Conservation (phyloP, 164 flowering plant species). For the Akebia trifoliata region DNA sequence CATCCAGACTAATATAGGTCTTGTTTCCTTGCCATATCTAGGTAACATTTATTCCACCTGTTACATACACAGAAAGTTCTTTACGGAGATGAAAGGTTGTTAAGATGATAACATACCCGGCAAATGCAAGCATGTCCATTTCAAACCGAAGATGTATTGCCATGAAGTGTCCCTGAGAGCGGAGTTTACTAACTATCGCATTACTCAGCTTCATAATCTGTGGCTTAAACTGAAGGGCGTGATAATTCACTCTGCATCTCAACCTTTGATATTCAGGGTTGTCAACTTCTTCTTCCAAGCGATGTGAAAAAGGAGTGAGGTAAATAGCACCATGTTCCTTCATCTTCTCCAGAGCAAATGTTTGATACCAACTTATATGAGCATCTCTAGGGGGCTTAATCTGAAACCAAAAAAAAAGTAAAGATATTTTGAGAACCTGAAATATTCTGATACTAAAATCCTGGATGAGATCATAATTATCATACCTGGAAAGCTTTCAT, state of each 20-base stretch:
- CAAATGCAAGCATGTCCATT: constrained; percentile 99
- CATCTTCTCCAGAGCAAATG: constrained; percentile 77
- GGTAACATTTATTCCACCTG: too few relatives aligned
- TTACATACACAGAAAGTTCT: not conserved
- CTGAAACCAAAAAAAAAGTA: constrained; percentile 29
- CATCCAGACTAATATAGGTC: too few relatives aligned
- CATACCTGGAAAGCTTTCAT: constrained; percentile 80
- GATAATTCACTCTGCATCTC: constrained; percentile 96
- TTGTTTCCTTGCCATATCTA: too few relatives aligned
- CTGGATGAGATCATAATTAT: constrained; percentile 3
- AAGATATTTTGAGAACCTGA: too few relatives aligned
- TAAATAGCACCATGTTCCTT: constrained; percentile 92
- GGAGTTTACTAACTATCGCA: constrained; percentile 71
- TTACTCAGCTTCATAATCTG: constrained; percentile 78
- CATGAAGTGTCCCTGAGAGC: constrained; percentile 94
- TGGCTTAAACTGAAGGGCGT: constrained; percentile 89
- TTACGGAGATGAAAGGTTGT: constrained; percentile 6
- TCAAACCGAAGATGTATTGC: constrained; percentile 98
- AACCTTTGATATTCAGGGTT: constrained; percentile 89
- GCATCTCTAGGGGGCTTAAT: constrained; percentile 96
- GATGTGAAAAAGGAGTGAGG: constrained; percentile 95
- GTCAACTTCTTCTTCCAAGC: constrained; percentile 94
- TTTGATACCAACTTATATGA: constrained; percentile 80
- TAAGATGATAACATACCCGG: constrained; percentile 62
- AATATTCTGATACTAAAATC: not conserved